phyloP scores from a whole-genome alignment of 1,139 yeast genomes.

The Arxiozyma telluris region DNA sequence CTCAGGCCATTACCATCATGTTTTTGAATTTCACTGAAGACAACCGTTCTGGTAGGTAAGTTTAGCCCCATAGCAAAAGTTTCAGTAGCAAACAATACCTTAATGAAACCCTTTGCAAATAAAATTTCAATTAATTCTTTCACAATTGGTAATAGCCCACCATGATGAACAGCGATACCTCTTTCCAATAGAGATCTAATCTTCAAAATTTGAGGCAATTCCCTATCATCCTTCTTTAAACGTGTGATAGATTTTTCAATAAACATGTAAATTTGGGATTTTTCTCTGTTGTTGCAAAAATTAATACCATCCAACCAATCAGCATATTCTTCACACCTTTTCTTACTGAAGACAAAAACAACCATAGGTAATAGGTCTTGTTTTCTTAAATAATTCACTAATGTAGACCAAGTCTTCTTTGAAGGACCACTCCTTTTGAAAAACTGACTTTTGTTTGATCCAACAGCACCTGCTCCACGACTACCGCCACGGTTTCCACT shows the following conservation, averaged over 20 bases:
- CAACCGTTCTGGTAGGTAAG: conserved; percentile 94
- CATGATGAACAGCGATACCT: conserved; percentile 96
- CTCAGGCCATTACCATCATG: conserved; percentile 85
- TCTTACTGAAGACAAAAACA: conserved; percentile 85
- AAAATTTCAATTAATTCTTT: conserved; percentile 91
- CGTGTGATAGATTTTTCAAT: conserved; percentile 83
- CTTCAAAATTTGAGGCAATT: conserved; percentile 79
- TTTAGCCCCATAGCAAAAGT: conserved; percentile 98
- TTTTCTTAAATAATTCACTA: conserved; percentile 64
- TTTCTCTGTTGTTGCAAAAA: conserved; percentile 73
- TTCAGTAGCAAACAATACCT: conserved; percentile 92
- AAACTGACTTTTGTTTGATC: conserved; percentile 32
- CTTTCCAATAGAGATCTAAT: conserved; percentile 75
- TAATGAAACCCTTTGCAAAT: conserved; percentile 76
- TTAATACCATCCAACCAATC: conserved; percentile 65
- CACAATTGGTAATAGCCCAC: conserved; percentile 90
- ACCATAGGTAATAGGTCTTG: conserved; percentile 80
- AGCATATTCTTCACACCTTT: conserved; percentile 89
- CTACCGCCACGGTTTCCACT: conserved; percentile 34
- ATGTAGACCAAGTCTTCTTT: conserved; percentile 66
- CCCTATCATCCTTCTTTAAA: conserved; percentile 84
- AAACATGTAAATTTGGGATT: conserved; percentile 87
- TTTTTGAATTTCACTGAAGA: conserved; percentile 73
- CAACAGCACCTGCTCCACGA: conserved; percentile 34
- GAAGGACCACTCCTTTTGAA: conserved; percentile 59